These are phyloP conservation scores for Spongiforma sp. DNA, from an alignment of 1,284 basidiomycete genomes.

Conservation along the genomic window DNA sequence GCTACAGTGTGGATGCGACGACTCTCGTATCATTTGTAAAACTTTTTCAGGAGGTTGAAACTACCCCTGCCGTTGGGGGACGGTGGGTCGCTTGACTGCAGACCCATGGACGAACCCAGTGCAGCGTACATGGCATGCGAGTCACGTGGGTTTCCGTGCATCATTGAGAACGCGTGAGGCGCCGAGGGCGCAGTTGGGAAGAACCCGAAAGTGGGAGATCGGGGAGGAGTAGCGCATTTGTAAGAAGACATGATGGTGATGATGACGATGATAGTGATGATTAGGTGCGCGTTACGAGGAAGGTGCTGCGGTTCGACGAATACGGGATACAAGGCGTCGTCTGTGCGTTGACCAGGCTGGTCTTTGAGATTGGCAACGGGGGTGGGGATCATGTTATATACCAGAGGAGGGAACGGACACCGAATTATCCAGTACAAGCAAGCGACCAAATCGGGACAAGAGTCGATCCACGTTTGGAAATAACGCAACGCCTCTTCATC, in stretches of 20 bases:
- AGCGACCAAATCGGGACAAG: slow-evolving; percentile 22
- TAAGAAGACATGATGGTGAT: slow-evolving; percentile 51
- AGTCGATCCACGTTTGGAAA: slow-evolving; percentile 26
- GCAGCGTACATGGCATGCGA: slow-evolving; percentile 68
- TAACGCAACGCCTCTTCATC: slow-evolving; percentile 2
- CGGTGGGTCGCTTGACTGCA: slow-evolving; percentile 25
- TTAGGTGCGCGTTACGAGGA: slow-evolving; percentile 12
- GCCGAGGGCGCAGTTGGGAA: slow-evolving; percentile 64
- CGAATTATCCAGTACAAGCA: slow-evolving; percentile 37
- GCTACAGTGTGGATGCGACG: slow-evolving; percentile 32
- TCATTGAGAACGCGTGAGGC: slow-evolving; percentile 65
- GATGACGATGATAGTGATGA: neutral
- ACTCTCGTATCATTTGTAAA: slow-evolving; percentile 24
- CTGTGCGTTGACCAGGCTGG: slow-evolving; percentile 17
- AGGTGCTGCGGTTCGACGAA: slow-evolving; percentile 6
- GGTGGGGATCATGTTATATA: slow-evolving; percentile 31
- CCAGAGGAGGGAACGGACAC: neutral
- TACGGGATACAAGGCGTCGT: too few relatives aligned
- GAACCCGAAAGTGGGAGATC: slow-evolving; percentile 62
- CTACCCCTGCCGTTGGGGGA: slow-evolving; percentile 24
- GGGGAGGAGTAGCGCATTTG: slow-evolving; percentile 41
- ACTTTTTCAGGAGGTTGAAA: slow-evolving; percentile 35
- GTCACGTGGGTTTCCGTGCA: slow-evolving; percentile 72
- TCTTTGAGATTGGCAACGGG: slow-evolving; percentile 13
- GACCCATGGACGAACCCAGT: slow-evolving; percentile 46